Conservation (phyloP, 768 basidiomycete species). For the Lentinus tigrinus region DNA sequence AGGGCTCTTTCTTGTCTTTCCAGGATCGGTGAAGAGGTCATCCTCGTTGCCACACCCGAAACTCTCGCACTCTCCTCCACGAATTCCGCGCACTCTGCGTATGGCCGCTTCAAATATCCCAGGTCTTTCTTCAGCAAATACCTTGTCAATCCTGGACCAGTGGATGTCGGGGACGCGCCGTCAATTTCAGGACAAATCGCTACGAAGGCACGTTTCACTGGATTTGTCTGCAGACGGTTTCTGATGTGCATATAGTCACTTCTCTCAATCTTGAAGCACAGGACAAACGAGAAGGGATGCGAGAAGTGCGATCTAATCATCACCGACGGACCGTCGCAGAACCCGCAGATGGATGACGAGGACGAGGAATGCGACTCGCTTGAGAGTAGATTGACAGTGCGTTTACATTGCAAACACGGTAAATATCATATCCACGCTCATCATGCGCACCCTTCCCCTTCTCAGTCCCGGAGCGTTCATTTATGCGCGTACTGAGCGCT, state of each 20-base stretch:
- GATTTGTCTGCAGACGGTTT: not conserved
- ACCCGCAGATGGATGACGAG: constrained; percentile 14
- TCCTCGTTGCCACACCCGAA: constrained; percentile 62
- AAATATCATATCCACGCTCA: constrained; percentile 13
- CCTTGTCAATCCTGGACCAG: constrained; percentile 34
- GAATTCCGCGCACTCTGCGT: constrained; percentile 81
- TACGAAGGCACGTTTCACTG: constrained; percentile 51
- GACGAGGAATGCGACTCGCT: constrained; percentile 56
- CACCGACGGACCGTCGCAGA: constrained; percentile 44
- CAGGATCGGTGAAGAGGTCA: constrained; percentile 80
- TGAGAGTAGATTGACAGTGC: constrained; percentile 70
- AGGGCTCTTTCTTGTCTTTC: constrained; percentile 75
- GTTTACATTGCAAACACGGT: constrained; percentile 85
- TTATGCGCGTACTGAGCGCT: constrained; percentile 8
- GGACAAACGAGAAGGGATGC: constrained; percentile 72
- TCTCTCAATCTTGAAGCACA: constrained; percentile 71
- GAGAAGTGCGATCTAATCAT: constrained; percentile 77
- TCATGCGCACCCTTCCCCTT: not conserved
- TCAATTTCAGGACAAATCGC: constrained; percentile 64
- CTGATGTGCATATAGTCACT: constrained; percentile 43
- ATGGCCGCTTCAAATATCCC: constrained; percentile 72
- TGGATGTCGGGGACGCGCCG: constrained; percentile 28
- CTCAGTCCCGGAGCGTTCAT: not conserved
- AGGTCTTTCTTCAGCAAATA: constrained; percentile 73
- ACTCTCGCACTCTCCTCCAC: constrained; percentile 66